Evolutionary conservation across 768 basidiomycete genomes (phyloP), one percentile per base, ranked within the genome.

Genomic region (Leccinum fibrillosum): DNA sequence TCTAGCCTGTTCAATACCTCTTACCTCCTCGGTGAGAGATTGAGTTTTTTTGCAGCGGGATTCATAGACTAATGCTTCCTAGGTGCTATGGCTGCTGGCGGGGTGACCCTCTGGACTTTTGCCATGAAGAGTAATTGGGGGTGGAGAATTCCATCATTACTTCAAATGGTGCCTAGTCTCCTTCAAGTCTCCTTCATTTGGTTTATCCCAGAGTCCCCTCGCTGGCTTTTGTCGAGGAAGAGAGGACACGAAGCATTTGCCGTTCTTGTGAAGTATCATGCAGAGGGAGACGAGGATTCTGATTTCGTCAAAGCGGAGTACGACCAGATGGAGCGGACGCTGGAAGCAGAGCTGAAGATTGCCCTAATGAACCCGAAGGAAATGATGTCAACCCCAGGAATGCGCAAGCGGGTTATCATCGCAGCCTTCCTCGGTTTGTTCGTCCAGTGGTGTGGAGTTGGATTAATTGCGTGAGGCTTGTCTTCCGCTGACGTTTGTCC

Each of bases 221-320:
- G 47, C 8, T 48, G 47, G 47, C 47, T 48, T 21, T 13, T 48
- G 23, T 48, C 47, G 12, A 48, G 13, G 23, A n/a, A n/a, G 5
- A 48, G 47, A 15, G 21, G 23, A 0, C 6, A 48, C 3, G 47
- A 48, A 48, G 47, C 47, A 15, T 48, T 23, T 3, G 47, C 47
- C 3, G 15, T 48, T 48, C 47, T 48, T 21, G 47, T 25, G 0
- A 48, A 48, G 23, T 48, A 25, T 12, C 23, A 48, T 15, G 47
- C 21, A 25, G 47, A 48, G 15, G 47, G 84, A 2, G 78, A 86
- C 61, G 64, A 48, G 15, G 21, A 42, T 5, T 80, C 80, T 2
- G 81, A 81, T 61, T 81, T 86, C 50, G 83, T 82, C 51, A 80
- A 81, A 62, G 81, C 83, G 0, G 84, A 86, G 60, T 84, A 76